Conservation (phyloP, 2,329 filamentous ascomycete genomes). For the Calonectria pteridis region DNA sequence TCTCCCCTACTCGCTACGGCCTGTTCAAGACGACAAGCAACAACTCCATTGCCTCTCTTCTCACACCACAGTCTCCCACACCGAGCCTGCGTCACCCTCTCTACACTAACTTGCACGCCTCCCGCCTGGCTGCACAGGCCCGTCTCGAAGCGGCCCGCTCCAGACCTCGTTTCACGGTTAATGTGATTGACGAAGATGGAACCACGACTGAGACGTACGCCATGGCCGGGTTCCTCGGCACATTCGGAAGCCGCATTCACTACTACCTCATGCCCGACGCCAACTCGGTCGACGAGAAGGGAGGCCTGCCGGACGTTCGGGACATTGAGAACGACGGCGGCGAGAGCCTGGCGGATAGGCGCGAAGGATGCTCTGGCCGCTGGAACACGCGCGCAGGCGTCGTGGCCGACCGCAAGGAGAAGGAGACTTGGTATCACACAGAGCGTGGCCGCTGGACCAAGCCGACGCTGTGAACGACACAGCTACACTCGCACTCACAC, state of each 20-base stretch:
- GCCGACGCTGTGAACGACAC: slow-evolving; percentile 36
- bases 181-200: slow-evolving; percentile 67
- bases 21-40: slow-evolving; percentile 53
- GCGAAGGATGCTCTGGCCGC: slow-evolving; percentile 59
- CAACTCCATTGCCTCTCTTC: slow-evolving; percentile 45
- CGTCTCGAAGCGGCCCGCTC: slow-evolving; percentile 71
- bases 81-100: slow-evolving; percentile 38
- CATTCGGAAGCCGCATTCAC: slow-evolving; percentile 66
- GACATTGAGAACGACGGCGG: slow-evolving; percentile 63
- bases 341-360: slow-evolving; percentile 55
- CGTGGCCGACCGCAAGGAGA: slow-evolving; percentile 60
- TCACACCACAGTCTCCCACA: slow-evolving; percentile 25
- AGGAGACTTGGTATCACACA: slow-evolving; percentile 64
- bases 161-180: slow-evolving; percentile 68
- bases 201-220: slow-evolving; percentile 64
- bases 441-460: slow-evolving; percentile 60
- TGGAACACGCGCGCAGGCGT: slow-evolving; percentile 58
- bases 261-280: slow-evolving; percentile 72
- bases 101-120: slow-evolving; percentile 60
- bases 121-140: slow-evolving; percentile 74
- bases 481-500: neutral
- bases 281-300: slow-evolving; percentile 67
- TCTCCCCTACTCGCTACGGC: slow-evolving; percentile 38
- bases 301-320: slow-evolving; percentile 65
- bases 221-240: slow-evolving; percentile 73